Evolutionary conservation across 306 rosid genomes (phyloP).

Genomic region (Quercus gilva): DNA sequence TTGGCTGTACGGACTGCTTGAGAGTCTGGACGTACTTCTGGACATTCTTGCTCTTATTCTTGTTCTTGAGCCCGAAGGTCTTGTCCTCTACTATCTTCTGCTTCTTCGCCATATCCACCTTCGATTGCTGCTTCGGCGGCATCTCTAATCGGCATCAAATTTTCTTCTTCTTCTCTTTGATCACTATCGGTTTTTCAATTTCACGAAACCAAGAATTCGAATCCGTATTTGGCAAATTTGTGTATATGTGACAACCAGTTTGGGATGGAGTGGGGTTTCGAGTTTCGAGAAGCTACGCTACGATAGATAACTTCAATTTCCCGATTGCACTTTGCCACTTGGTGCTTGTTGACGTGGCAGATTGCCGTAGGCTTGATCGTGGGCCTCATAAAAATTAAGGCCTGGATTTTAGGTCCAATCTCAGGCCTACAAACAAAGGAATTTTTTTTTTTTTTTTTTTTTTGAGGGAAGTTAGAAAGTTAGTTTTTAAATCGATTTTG

Average conservation of each 20-base stretch:
- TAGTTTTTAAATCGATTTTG: too few species aligned
- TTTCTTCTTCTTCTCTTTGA: too few species aligned
- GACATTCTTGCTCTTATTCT: slow-evolving; percentile 84
- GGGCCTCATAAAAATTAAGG: too few species aligned
- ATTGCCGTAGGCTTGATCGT: too few species aligned
- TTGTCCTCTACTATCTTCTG: slow-evolving; percentile 95
- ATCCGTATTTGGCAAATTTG: too few species aligned
- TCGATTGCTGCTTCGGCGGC: slow-evolving; percentile 90
- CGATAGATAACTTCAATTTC: neutral
- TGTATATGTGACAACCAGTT: too few species aligned
- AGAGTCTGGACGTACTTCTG: slow-evolving; percentile 88
- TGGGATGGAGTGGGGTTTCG: neutral
- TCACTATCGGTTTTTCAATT: too few species aligned
- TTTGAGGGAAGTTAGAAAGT: too few species aligned
- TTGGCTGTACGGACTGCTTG: slow-evolving; percentile 70
- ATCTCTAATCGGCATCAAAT: slow-evolving; percentile 24
- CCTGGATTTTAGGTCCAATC: too few species aligned
- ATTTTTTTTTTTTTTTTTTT: too few species aligned
- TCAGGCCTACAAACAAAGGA: too few species aligned
- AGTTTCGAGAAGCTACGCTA: neutral
- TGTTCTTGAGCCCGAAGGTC: slow-evolving; percentile 94
- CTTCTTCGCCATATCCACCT: slow-evolving; percentile 86
- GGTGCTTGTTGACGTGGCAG: neutral
- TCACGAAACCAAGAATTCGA: too few species aligned
- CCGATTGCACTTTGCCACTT: neutral